Evolutionary conservation across 1,284 basidiomycete species (phyloP).

Genomic region (Singerocomus inundabilis): DNA sequence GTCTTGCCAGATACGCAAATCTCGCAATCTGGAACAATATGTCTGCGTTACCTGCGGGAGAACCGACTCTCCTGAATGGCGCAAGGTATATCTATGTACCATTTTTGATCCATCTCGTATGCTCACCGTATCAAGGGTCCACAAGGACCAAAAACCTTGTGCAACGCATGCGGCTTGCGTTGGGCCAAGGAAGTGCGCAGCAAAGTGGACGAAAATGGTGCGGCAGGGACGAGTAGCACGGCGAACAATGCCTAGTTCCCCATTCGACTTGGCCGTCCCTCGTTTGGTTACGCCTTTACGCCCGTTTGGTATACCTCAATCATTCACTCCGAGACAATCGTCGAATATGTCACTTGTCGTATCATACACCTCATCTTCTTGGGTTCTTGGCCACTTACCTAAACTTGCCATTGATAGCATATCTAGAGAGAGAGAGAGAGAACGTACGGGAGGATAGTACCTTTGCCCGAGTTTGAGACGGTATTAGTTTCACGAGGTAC

Average conservation of each 20-base stretch:
- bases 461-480: slow-evolving; percentile 6
- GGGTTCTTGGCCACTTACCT: slow-evolving; percentile 15
- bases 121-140: slow-evolving; percentile 56
- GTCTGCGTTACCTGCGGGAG: slow-evolving; percentile 78
- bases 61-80: slow-evolving; percentile 82
- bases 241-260: slow-evolving; percentile 15
- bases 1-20: slow-evolving; percentile 42
- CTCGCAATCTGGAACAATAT: slow-evolving; percentile 57
- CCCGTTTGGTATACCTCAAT: slow-evolving; percentile 6
- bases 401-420: not conserved
- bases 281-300: not conserved
- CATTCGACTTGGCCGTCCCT: not conserved
- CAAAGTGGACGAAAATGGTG: slow-evolving; percentile 35
- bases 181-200: slow-evolving; percentile 73
- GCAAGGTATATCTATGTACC: slow-evolving; percentile 52
- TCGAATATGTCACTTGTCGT: not conserved
- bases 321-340: slow-evolving; percentile 7
- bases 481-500: slow-evolving; percentile 11
- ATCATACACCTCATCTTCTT: slow-evolving; percentile 13
- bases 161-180: slow-evolving; percentile 83
- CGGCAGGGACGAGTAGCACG: slow-evolving; percentile 22
- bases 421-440: not conserved
- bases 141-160: slow-evolving; percentile 80
- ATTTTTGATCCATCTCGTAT: slow-evolving; percentile 2
- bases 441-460: slow-evolving; percentile 4